Percentiles rank a stretch among this genome's conserved stretches.
These are phyloP conservation scores for Cryptococcus hybrid DNA, from an alignment of 1,284 basidiomycete genomes.

Conservation along the genomic window DNA sequence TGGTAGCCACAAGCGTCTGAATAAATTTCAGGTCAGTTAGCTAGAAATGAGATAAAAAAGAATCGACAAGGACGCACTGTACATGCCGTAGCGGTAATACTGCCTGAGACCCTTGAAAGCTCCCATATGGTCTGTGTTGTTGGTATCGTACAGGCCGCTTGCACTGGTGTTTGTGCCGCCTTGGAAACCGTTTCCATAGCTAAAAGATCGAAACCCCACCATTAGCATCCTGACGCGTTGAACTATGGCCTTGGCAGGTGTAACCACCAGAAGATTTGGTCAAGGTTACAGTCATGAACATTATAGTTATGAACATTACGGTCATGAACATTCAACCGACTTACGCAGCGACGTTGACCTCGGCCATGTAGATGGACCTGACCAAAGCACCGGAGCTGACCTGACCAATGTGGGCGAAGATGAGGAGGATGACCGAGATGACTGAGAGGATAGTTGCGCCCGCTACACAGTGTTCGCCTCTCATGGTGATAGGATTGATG, in stretches of 20 bases:
- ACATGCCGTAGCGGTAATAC: constrained; percentile 47
- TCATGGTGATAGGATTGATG: constrained; percentile 23
- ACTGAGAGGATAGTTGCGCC: constrained; percentile 41
- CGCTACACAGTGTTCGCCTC: constrained; percentile 47
- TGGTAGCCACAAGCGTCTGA: constrained; percentile 45
- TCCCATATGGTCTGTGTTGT: constrained; percentile 30
- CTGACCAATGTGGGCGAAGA: constrained; percentile 48
- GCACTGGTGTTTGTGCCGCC: constrained; percentile 26
- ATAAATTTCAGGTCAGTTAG: not conserved
- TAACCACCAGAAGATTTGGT: not conserved
- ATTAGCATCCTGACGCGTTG: not conserved
- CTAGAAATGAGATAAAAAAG: not conserved
- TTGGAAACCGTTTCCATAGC: constrained; percentile 36
- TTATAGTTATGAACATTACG: not conserved
- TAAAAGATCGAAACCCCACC: not conserved
- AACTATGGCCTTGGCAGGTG: not conserved
- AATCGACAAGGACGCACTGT: constrained; percentile 33
- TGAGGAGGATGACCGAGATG: constrained; percentile 43
- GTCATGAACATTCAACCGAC: constrained; percentile 3
- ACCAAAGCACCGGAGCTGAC: constrained; percentile 31
- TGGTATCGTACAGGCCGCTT: constrained; percentile 31
- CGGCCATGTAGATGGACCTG: constrained; percentile 37
- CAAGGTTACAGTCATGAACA: not conserved
- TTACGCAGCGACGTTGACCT: constrained; percentile 46
- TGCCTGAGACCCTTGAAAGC: constrained; percentile 35